A percentile compares a stretch with the other conserved stretches of the same genome.
Conservation (phyloP, 768 basidiomycete species). For the Naematelia encephala region DNA sequence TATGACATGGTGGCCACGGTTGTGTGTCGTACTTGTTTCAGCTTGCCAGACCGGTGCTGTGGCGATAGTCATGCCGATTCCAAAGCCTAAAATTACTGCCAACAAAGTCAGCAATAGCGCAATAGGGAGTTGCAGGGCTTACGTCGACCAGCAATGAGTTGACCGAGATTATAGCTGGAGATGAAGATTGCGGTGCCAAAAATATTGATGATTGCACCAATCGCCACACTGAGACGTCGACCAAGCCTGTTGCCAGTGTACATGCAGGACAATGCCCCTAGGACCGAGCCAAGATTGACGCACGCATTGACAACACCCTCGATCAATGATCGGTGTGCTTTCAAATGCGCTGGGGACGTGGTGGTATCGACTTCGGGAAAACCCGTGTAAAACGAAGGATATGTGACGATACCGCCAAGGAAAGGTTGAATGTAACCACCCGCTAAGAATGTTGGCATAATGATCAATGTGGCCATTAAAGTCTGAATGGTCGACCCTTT, state of each 20-base stretch:
- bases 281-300: conserved; percentile 21
- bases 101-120: neutral
- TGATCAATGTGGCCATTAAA: conserved; percentile 22
- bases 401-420: conserved; percentile 17
- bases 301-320: conserved; percentile 16
- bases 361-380: conserved; percentile 21
- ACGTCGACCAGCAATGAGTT: conserved; percentile 18
- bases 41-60: conserved; percentile 31
- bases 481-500: conserved; percentile 13
- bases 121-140: conserved; percentile 2
- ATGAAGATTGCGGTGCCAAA: conserved; percentile 18
- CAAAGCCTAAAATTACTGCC: conserved; percentile 23
- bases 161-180: conserved; percentile 11
- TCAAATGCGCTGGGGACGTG: conserved; percentile 16
- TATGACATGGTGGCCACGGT: conserved; percentile 28
- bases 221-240: conserved; percentile 15
- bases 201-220: conserved; percentile 14
- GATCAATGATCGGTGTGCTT: conserved; percentile 23
- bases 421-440: conserved; percentile 24
- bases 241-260: conserved; percentile 23
- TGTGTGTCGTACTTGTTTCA: conserved; percentile 22
- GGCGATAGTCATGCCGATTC: conserved; percentile 24
- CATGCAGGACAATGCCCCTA: conserved; percentile 21
- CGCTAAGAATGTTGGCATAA: conserved; percentile 23
- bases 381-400: conserved; percentile 17